These are phyloP conservation scores for Salix caprea DNA, from an alignment of 345 rosid genomes.

Conservation along the genomic window DNA sequence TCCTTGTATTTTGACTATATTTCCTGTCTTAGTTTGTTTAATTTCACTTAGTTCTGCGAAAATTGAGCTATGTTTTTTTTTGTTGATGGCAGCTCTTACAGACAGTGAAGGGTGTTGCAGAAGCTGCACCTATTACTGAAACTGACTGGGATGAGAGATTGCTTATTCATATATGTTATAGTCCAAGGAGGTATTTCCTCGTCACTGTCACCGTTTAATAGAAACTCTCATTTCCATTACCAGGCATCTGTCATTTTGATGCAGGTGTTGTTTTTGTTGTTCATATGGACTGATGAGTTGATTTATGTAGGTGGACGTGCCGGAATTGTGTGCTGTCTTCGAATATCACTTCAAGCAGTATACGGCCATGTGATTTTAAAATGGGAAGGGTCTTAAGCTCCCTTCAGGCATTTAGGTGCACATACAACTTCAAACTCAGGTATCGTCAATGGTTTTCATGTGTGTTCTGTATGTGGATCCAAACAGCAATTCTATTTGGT, in stretches of 20 bases:
- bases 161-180: slow-evolving; percentile 74
- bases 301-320: slow-evolving; percentile 69
- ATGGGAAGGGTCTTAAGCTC: slow-evolving; percentile 71
- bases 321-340: slow-evolving; percentile 55
- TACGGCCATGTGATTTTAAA: slow-evolving; percentile 88
- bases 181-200: slow-evolving; percentile 71
- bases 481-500: neutral
- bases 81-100: slow-evolving; percentile 32
- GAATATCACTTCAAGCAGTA: slow-evolving; percentile 62
- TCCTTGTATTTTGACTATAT: neutral
- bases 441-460: neutral
- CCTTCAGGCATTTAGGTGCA: slow-evolving; percentile 68
- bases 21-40: neutral
- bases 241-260: neutral
- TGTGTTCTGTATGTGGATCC: neutral
- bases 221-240: neutral
- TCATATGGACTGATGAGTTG: slow-evolving; percentile 9
- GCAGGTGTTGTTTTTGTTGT: neutral
- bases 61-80: neutral
- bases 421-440: slow-evolving; percentile 74
- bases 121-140: slow-evolving; percentile 51
- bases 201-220: too few species aligned
- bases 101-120: slow-evolving; percentile 69
- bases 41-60: neutral
- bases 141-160: slow-evolving; percentile 52